A percentile compares a stretch with the other conserved stretches of the same genome.
These are phyloP conservation scores for Lipomyces sp. DNA, from an alignment of 805 yeast species.

Conservation along the genomic window DNA sequence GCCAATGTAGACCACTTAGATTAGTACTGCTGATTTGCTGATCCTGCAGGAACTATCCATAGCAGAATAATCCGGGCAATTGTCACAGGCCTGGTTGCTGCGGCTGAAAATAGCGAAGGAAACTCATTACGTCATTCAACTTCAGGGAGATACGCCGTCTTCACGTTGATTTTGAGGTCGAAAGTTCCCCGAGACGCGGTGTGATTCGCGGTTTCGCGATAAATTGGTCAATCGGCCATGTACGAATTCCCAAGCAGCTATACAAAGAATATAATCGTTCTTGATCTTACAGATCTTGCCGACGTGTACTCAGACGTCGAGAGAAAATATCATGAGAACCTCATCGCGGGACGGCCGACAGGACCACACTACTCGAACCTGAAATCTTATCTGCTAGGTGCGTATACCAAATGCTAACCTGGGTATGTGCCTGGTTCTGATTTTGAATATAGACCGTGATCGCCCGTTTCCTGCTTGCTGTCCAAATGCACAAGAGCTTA, in stretches of 20 bases:
- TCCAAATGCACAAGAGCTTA: slow-evolving; percentile 14
- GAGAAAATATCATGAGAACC: slow-evolving; percentile 4
- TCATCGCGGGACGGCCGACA: slow-evolving; percentile 4
- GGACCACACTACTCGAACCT: slow-evolving; percentile 10
- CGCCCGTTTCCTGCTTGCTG: slow-evolving; percentile 21
- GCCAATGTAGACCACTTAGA: no score
- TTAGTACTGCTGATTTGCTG: no score
- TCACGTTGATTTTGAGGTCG: neutral
- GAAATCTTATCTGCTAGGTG: slow-evolving; percentile 12
- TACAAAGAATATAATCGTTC: slow-evolving; percentile 23
- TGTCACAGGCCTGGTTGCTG: no score
- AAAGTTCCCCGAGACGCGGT: neutral
- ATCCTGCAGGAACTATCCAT: no score
- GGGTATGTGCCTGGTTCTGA: neutral
- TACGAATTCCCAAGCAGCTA: slow-evolving; percentile 2
- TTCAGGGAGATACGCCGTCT: neutral
- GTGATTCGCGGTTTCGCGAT: no score
- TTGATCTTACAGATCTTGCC: slow-evolving; percentile 14
- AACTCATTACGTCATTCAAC: no score
- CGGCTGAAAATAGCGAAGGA: no score
- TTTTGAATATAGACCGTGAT: slow-evolving; percentile 2
- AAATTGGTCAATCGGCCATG: neutral
- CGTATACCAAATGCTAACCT: neutral
- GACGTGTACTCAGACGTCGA: slow-evolving; percentile 11
- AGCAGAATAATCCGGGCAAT: no score